Percentiles rank a stretch among this genome's conserved stretches.
These are phyloP conservation scores for Naganishia sp. DNA, from an alignment of 1,284 basidiomycete species.

Conservation along the genomic window DNA sequence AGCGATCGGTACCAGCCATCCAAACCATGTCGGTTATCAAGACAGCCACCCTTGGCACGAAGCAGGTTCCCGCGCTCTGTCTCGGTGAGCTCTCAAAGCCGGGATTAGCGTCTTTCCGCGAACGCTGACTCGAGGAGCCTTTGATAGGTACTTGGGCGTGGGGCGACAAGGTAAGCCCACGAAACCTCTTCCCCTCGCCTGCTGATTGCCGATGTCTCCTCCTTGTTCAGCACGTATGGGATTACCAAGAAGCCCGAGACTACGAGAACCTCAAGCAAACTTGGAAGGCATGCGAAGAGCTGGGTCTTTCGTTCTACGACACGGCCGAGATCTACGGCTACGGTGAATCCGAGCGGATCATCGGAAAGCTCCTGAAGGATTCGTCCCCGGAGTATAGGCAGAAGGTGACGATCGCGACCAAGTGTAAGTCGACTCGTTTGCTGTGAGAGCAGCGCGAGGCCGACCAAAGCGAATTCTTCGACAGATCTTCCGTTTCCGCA, in stretches of 20 bases:
- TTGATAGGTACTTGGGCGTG: conserved; percentile 32
- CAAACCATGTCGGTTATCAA: conserved; percentile 23
- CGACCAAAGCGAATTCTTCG: not conserved
- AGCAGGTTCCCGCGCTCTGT: conserved; percentile 32
- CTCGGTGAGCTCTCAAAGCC: conserved; percentile 10
- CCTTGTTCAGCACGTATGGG: conserved; percentile 36
- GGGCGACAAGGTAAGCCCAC: conserved; percentile 31
- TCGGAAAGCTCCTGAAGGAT: conserved; percentile 43
- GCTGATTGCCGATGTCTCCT: not conserved
- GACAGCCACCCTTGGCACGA: conserved; percentile 24
- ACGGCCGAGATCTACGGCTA: conserved; percentile 41
- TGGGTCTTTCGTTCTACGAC: conserved; percentile 48
- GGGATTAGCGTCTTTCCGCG: not conserved
- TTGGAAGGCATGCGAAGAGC: conserved; percentile 39
- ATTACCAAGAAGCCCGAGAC: conserved; percentile 42
- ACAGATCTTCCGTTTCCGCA: conserved; percentile 44
- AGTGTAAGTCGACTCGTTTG: conserved; percentile 38
- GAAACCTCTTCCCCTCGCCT: not conserved
- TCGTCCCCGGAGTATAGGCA: conserved; percentile 40
- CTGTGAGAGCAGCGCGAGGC: not conserved
- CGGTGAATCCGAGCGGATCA: conserved; percentile 46
- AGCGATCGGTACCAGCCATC: not conserved
- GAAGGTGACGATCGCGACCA: conserved; percentile 44
- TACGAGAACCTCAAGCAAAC: conserved; percentile 42
- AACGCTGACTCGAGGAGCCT: not conserved